Evolutionary conservation across 2,329 filamentous ascomycete genomes (phyloP).

Genomic region (Colletotrichum euphorbiae): DNA sequence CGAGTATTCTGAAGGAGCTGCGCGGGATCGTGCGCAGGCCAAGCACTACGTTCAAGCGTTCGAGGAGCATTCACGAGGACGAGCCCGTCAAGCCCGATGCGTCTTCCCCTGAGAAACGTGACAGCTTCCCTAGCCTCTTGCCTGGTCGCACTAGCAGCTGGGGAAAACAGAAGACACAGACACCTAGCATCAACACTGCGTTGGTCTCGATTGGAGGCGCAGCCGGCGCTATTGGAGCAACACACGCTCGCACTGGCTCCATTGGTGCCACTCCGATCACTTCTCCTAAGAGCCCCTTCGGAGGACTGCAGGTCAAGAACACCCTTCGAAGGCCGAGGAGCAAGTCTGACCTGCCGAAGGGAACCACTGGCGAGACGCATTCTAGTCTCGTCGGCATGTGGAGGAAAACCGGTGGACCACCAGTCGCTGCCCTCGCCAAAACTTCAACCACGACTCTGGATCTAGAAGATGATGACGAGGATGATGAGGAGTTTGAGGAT

Average conservation of each 20-base stretch:
- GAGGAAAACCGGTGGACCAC: constrained; percentile 65
- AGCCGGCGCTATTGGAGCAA: constrained; percentile 66
- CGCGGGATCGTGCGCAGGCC: constrained; percentile 63
- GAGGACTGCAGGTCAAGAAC: constrained; percentile 58
- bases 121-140: constrained; percentile 58
- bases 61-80: constrained; percentile 56
- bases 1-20: constrained; percentile 63
- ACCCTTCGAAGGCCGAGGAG: constrained; percentile 66
- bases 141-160: constrained; percentile 64
- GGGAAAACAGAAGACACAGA: constrained; percentile 59
- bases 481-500: constrained; percentile 70
- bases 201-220: constrained; percentile 66
- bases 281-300: constrained; percentile 65
- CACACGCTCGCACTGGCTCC: constrained; percentile 70
- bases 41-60: constrained; percentile 62
- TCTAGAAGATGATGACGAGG: constrained; percentile 66
- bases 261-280: constrained; percentile 65
- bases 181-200: constrained; percentile 70
- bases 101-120: constrained; percentile 53
- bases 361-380: constrained; percentile 44
- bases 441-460: constrained; percentile 43
- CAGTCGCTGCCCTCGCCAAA: constrained; percentile 61
- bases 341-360: constrained; percentile 64
- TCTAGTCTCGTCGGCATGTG: constrained; percentile 62
- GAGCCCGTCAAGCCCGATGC: constrained; percentile 45